Percentiles rank a stretch among this genome's conserved stretches.
Conservation (phyloP, 78 protist genomes). For the Dictyostelium firmibasis region DNA sequence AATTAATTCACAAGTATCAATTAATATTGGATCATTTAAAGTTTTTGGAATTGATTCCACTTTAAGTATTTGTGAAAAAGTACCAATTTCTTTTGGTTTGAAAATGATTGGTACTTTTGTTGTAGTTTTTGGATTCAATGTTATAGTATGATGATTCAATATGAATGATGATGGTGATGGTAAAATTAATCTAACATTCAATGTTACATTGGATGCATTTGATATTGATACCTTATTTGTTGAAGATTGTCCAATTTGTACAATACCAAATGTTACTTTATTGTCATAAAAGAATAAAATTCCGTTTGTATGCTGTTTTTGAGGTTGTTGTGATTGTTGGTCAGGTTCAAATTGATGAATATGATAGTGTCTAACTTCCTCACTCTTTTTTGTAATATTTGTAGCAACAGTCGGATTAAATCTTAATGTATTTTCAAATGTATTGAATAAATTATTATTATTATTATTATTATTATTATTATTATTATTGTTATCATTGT, state of each 20-base stretch:
- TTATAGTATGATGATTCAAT: background rate
- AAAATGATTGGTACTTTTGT: constrained; percentile 4
- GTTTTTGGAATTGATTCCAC: constrained; percentile 3
- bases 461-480: background rate
- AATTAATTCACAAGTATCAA: background rate
- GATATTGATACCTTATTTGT: background rate
- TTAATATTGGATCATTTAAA: background rate
- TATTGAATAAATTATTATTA: background rate
- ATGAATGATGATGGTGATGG: background rate
- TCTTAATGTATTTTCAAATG: background rate
- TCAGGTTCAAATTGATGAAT: background rate
- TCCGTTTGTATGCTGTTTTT: background rate
- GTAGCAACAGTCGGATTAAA: background rate
- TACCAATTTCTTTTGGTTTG: background rate
- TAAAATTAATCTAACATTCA: background rate
- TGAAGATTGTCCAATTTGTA: background rate
- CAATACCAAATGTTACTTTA: background rate
- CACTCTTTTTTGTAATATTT: background rate
- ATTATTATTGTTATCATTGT: background rate
- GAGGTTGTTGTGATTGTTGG: background rate
- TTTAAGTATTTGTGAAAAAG: background rate
- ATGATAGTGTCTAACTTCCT: background rate
- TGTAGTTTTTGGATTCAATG: background rate
- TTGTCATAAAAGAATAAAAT: constrained; percentile 9
- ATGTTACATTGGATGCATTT: background rate